A percentile compares a stretch with the other conserved stretches of the same genome.
These are phyloP conservation scores for Phytophthora quininea DNA, from an alignment of 352 stramenopile species.

Conservation along the genomic window DNA sequence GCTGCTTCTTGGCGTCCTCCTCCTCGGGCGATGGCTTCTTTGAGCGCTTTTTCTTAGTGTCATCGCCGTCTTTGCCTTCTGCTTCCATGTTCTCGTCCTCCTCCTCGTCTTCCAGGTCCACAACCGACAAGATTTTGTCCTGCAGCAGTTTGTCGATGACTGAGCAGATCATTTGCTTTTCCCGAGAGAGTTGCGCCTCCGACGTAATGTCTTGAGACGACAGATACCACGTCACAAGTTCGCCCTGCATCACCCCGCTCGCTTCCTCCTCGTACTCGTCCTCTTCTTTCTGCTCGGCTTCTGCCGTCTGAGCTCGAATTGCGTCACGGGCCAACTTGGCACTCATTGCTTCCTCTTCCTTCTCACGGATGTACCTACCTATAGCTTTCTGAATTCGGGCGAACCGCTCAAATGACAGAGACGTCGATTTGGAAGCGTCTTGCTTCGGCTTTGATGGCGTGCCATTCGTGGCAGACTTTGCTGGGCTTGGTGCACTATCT, in stretches of 20 bases:
- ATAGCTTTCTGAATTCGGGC: conserved; percentile 84
- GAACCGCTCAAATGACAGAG: conserved; percentile 84
- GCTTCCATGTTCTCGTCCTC: conserved; percentile 33
- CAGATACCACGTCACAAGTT: conserved; percentile 87
- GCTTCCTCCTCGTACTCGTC: conserved; percentile 69
- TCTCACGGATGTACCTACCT: conserved; percentile 78
- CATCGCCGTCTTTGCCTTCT: conserved; percentile 18
- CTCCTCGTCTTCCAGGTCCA: conserved; percentile 69
- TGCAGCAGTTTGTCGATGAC: conserved; percentile 84
- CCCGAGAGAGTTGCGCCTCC: conserved; percentile 71
- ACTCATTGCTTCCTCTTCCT: conserved; percentile 68
- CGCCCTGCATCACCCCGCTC: conserved; percentile 69
- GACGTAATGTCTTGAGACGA: conserved; percentile 86
- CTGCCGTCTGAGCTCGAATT: conserved; percentile 26
- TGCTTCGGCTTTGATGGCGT: conserved; percentile 33
- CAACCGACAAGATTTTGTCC: conserved; percentile 77
- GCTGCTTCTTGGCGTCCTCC: conserved; percentile 64
- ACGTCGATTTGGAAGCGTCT: conserved; percentile 36
- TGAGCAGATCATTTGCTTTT: conserved; percentile 85
- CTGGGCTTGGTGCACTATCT: conserved; percentile 9
- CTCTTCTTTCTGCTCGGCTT: conserved; percentile 27
- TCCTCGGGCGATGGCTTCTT: conserved; percentile 51
- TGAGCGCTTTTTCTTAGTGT: conserved; percentile 27
- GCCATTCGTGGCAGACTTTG: conserved; percentile 6
- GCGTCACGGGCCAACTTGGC: conserved; percentile 52